Conservation (phyloP, 192 early-diverging fungal genomes). For the Linnemannia exigua region DNA sequence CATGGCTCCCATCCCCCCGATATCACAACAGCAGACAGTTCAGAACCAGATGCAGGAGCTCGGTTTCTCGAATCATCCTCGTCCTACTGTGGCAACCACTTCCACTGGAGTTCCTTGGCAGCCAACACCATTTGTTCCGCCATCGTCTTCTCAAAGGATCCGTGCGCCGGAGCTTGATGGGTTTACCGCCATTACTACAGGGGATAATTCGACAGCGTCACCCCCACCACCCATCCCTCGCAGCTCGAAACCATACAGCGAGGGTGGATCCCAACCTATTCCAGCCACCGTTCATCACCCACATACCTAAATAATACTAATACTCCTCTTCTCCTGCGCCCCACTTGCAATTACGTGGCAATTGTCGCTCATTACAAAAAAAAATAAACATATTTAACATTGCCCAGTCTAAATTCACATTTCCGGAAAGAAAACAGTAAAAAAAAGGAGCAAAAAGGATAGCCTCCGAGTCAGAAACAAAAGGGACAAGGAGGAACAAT, state of each 20-base stretch:
- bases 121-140: not conserved
- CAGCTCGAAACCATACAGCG: not conserved
- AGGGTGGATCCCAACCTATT: not conserved
- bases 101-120: not conserved
- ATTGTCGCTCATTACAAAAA: not conserved
- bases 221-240: not conserved
- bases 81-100: not conserved
- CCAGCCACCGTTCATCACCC: not conserved
- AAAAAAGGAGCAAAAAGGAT: too few relatives aligned
- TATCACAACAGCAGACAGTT: not conserved
- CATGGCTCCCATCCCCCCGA: not conserved
- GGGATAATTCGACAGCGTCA: not conserved
- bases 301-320: not conserved
- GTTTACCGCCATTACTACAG: not conserved
- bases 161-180: not conserved
- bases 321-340: too few relatives aligned
- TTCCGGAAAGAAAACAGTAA: too few relatives aligned
- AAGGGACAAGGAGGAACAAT: too few relatives aligned
- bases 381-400: too few relatives aligned
- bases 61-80: not conserved
- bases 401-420: too few relatives aligned
- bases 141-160: not conserved
- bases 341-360: not conserved
- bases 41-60: not conserved
- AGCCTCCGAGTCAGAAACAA: too few relatives aligned